A percentile compares a stretch with the other conserved stretches of the same genome.
Conservation (phyloP, 345 rosid genomes). For the Erodium maritimum region DNA sequence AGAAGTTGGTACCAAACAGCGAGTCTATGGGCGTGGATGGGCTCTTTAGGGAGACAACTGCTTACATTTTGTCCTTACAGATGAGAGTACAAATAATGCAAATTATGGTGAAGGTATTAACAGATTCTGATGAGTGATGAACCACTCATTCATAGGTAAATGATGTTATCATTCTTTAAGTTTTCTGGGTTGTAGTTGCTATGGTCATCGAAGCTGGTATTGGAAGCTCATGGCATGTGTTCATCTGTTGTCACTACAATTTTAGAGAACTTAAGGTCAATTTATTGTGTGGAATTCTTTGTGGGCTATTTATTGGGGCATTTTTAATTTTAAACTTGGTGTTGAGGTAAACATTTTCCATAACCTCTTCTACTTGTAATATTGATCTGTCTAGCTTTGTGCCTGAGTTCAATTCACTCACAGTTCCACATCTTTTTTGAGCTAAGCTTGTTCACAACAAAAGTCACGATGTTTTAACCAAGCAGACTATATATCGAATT, state of each 20-base stretch:
- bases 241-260: too few relatives aligned
- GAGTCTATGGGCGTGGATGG: constrained; percentile 45
- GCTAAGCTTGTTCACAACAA: too few relatives aligned
- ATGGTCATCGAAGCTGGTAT: not conserved
- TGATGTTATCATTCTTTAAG: constrained; percentile 7
- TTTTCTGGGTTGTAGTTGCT: not conserved
- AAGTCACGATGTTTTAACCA: too few relatives aligned
- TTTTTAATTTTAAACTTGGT: not conserved
- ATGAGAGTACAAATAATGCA: constrained; percentile 70
- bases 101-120: constrained; percentile 52
- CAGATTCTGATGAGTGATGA: constrained; percentile 28
- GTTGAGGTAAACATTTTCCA: not conserved
- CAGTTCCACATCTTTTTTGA: too few relatives aligned
- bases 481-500: too few relatives aligned
- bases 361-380: not conserved
- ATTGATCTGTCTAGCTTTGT: not conserved
- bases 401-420: too few relatives aligned
- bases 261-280: too few relatives aligned
- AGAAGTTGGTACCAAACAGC: constrained; percentile 57
- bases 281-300: too few relatives aligned
- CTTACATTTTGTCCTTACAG: constrained; percentile 62
- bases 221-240: not conserved
- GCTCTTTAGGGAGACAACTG: constrained; percentile 70
- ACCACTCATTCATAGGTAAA: constrained; percentile 13
- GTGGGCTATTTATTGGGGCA: too few relatives aligned